A percentile compares a stretch with the other conserved stretches of the same genome.
Conservation (phyloP, 306 rosid species). For the Macrotyloma uniflorum region DNA sequence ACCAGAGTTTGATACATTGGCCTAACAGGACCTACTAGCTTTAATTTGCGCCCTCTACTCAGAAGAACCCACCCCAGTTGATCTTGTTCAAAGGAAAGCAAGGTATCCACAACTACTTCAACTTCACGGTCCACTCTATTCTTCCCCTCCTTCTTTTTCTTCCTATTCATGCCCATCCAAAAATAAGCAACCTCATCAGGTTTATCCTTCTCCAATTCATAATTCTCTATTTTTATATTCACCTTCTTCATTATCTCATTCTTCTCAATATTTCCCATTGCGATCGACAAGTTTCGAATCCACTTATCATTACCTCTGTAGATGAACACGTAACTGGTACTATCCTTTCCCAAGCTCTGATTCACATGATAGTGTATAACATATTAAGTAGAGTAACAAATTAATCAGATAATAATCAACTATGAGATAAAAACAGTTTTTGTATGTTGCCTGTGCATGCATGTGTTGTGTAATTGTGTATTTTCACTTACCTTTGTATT, state of each 20-base stretch:
- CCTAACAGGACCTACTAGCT: slow-evolving; percentile 27
- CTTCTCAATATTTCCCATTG: slow-evolving; percentile 17
- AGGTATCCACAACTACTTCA: slow-evolving; percentile 20
- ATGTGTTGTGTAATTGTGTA: background rate
- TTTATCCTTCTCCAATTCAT: slow-evolving; percentile 25
- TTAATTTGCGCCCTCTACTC: slow-evolving; percentile 27
- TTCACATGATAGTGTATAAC: background rate
- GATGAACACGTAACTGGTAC: slow-evolving; percentile 37
- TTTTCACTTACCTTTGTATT: slow-evolving; percentile 10
- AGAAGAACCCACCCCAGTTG: slow-evolving; percentile 41
- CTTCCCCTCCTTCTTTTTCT: slow-evolving; percentile 16
- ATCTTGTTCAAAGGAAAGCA: slow-evolving; percentile 39
- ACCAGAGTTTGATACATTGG: slow-evolving; percentile 33
- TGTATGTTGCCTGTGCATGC: too few relatives aligned
- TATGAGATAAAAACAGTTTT: background rate
- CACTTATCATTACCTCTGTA: slow-evolving; percentile 38
- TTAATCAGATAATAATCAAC: background rate
- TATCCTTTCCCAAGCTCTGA: background rate
- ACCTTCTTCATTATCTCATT: background rate
- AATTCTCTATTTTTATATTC: slow-evolving; percentile 1
- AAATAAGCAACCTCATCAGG: slow-evolving; percentile 19
- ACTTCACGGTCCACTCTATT: slow-evolving; percentile 23
- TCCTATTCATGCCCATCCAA: slow-evolving; percentile 42
- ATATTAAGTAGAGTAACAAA: background rate
- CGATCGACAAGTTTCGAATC: background rate